Percentiles rank a stretch among this genome's conserved stretches.
phyloP scores from a whole-genome alignment of 2,329 filamentous ascomycete genomes.

The Fusarium chlamydosporum region DNA sequence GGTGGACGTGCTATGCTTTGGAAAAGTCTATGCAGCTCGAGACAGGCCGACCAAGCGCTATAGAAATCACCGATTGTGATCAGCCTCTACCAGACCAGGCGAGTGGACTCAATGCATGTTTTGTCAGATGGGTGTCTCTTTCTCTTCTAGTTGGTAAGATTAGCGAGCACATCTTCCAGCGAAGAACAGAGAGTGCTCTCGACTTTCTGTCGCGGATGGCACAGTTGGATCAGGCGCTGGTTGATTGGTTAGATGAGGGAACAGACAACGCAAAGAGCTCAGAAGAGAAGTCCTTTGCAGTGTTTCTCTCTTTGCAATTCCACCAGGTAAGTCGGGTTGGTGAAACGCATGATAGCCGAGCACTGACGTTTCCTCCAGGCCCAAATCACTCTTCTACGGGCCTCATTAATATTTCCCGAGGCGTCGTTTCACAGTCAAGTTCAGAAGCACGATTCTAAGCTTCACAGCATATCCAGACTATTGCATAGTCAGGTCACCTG shows the following conservation, averaged over 20 bases:
- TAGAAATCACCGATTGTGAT: conserved; percentile 41
- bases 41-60: conserved; percentile 40
- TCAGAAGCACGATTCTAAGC: conserved; percentile 34
- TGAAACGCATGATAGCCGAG: no score
- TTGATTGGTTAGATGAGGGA: conserved; percentile 37
- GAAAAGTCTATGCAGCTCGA: conserved; percentile 46
- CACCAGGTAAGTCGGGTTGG: conserved; percentile 21
- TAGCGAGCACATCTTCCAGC: conserved; percentile 41
- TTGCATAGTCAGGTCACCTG: conserved; percentile 42
- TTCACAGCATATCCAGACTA: conserved; percentile 26
- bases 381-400: conserved; percentile 41
- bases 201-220: conserved; percentile 34
- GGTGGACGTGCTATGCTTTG: conserved; percentile 44
- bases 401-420: conserved; percentile 43
- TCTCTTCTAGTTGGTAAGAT: conserved; percentile 40
- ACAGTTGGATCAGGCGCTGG: conserved; percentile 34
- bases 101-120: conserved; percentile 18
- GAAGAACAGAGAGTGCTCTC: conserved; percentile 30
- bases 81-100: conserved; percentile 27
- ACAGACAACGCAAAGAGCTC: conserved; percentile 16
- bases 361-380: conserved; percentile 6
- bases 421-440: conserved; percentile 35
- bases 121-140: conserved; percentile 39
- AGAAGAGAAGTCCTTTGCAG: conserved; percentile 26
- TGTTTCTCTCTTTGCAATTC: conserved; percentile 41